Base-by-base conservation (phyloP, 345 rosid species). In the Pistacia integerrima region DNA sequence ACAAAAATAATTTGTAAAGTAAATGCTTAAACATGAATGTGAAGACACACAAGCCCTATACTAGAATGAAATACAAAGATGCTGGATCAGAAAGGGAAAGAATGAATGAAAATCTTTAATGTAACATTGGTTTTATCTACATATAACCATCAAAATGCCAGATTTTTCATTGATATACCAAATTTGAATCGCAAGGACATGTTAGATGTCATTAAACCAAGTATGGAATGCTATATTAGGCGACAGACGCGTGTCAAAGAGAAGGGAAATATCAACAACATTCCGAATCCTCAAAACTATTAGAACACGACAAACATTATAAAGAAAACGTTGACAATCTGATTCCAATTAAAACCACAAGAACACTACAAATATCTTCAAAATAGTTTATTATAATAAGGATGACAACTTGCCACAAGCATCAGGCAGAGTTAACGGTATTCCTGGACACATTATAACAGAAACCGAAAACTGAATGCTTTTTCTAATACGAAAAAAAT, bases 211-310 rank as follows among this genome's bases (percentile, higher is more conserved):
- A 67, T 49, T 69, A 36, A 33, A 48, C 4, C 30, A 75, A 6
- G 46, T 44, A 25, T 54, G 36, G 58, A 28, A 13, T 58, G 20
- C 55, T 48, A 41, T 55, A 59, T 7, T 63, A 69, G 65, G 71
- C n/a, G 55, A 77, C 77, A 81, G 70, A 72, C 18, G 58, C 35
- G 51, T n/a, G 14, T 70, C 17, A 4, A 61, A 28, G 8, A 52
- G 8, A 18, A 6, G 44, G 33, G 22, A 74, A 61, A 36, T n/a
- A 35, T 35, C 55, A 56, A 60, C 6, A 8, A 10, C 22, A 61
- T 44, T 41, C 3, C 11, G 33, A 62, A 33, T 51, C 55, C 20
- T 41, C 64, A 41, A 65, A 69, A 28, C 59, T 7, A 14, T 38
- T 30, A 63, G 67, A 69, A 46, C 2, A 10, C 22, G 64, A 38